Base-by-base conservation (phyloP, 495 filamentous ascomycete genomes). In the Aspergillus nanangensis region DNA sequence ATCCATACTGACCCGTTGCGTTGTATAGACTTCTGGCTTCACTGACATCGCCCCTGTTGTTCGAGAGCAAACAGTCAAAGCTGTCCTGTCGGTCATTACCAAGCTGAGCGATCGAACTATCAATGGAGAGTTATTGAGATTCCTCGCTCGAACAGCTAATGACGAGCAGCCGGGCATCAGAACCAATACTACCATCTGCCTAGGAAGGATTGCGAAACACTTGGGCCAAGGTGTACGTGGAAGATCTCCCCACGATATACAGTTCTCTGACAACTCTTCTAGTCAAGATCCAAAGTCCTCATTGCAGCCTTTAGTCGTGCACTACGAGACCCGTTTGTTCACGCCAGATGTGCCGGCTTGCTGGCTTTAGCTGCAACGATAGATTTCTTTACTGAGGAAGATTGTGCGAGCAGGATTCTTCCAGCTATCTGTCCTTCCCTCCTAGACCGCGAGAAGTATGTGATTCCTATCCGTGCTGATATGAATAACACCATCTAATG, bases 161-260 rank as follows among this genome's bases (percentile, higher is more conserved):
- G 93, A 98, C 51, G 92, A 96, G 57, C 92, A 98, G 56, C 92
- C 94, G 14, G 93, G 93, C 5, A 98, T 98, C 42, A 80, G 93
- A 48, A 98, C 93, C 5, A 98, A 98, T 60, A 98, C 93, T 0
- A 97, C 94, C 1, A 97, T 98, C 22, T 97, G 93, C 58, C 67
- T 98, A 8, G 93, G 93, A 11, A 95, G 93, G 53, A 96, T 98
- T 50, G 90, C 93, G 2, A 91, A 87, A 53, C 86, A 95, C 53
- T 70, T 98, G 13, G 87, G 90, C 2, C 67, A 79, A 17, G 81
- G 80, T 58, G 82, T 85, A 65, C 49, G 74, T 62, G 4, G 45
- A 2, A 8, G 11, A 3, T 11, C 23, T 10, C 11, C 17, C 11
- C 15, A 8, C 1, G 7, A 23, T 21, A 29, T 13, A 38, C 8